Conservation (phyloP, 441 rosid species). For the Gossypium davidsonii region DNA sequence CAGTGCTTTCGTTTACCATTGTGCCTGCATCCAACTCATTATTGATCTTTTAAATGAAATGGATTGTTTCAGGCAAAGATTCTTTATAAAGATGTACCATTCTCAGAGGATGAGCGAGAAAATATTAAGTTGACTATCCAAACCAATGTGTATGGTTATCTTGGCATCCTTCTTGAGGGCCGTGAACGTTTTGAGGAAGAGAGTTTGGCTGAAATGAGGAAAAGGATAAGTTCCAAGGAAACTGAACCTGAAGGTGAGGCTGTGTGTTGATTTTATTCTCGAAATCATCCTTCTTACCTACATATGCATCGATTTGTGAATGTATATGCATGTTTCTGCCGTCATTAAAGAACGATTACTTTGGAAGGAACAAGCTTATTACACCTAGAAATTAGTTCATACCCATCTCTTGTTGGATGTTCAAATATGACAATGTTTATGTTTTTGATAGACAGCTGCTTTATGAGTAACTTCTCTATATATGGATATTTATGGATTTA, state of each 20-base stretch:
- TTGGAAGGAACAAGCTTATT: conserved; percentile 9
- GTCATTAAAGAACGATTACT: neutral
- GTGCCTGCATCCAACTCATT: neutral
- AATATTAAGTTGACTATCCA: conserved; percentile 73
- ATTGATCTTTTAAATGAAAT: conserved; percentile 7
- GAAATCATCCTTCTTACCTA: neutral
- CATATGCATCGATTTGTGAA: neutral
- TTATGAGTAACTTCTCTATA: neutral
- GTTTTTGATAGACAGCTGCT: neutral
- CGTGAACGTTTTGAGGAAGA: conserved; percentile 87
- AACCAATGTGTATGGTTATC: conserved; percentile 78
- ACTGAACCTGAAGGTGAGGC: conserved; percentile 34
- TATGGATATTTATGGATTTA: neutral
- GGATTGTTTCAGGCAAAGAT: conserved; percentile 71
- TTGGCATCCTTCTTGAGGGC: conserved; percentile 83
- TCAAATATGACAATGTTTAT: neutral
- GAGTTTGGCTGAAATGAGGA: conserved; percentile 39
- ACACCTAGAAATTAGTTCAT: neutral
- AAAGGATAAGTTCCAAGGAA: conserved; percentile 28
- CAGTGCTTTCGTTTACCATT: neutral
- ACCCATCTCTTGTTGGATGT: neutral
- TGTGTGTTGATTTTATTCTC: conserved; percentile 11
- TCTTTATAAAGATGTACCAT: conserved; percentile 68
- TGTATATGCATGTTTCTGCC: neutral
- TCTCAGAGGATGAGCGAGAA: conserved; percentile 77